Base-by-base conservation (phyloP, 768 basidiomycete species). In the Mrakia frigida region DNA sequence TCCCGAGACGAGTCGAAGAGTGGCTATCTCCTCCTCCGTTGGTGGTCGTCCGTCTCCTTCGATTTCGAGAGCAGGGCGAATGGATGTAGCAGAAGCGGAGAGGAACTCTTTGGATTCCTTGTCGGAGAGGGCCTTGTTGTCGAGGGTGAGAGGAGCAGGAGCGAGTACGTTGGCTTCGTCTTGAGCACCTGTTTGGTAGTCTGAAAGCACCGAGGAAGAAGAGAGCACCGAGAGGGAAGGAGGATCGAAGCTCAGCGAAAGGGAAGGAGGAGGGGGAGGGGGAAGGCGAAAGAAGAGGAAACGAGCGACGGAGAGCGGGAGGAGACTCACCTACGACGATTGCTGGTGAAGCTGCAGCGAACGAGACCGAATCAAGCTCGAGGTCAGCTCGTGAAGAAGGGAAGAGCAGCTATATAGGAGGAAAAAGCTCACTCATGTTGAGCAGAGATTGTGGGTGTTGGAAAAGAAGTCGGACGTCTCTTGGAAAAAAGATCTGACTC, bases 1-100 rank as follows among this genome's bases (percentile, higher is more conserved):
- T 7, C 80, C 81, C 1, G 79, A 60, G 39, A 82, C 76, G 16
- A 61, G 35, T 11, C 75, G 25, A 21, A 77, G 61, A 11, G 61
- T 73, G n/a, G 37, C 25, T 7, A 3, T 35, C 70, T 77, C 75
- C 37, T 77, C 70, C 33, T 72, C 50, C 6, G 75, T 77, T 25
- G 75, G 75, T 1, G 46, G 25, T 14, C 68, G 53, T 14, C 75
- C 75, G 61, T 70, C 56, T 10, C 35, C 61, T 37, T 77, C 33
- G 10, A 65, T 9, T 37, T 65, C 63, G 46, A 50, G 46, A 14
- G 46, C 46, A 2, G 46, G 63, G 11, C 28, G 63, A 33, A 31
- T 31, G 6, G 37, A 37, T n/a, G n/a, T n/a, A 65, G 63, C 9
- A 16, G 63, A 23, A 21, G 33, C 33, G 4, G 46, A 50, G 46